These are phyloP conservation scores for Apocynum venetum DNA, from an alignment of 257 asterid species.

Conservation along the genomic window DNA sequence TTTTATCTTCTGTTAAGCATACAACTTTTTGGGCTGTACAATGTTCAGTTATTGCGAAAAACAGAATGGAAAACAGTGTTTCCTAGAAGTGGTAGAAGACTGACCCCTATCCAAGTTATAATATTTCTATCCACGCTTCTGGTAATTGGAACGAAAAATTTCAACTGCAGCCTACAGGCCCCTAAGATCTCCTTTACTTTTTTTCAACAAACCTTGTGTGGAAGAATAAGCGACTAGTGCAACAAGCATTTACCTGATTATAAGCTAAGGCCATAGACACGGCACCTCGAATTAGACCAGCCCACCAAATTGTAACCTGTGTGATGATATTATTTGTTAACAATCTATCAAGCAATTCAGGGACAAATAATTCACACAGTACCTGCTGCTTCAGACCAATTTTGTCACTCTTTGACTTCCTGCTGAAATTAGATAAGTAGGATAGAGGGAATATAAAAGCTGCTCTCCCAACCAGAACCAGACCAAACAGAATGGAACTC, in stretches of 20 bases:
- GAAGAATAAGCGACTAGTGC: not conserved
- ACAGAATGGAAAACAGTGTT: not conserved
- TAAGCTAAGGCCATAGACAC: slow-evolving; percentile 83
- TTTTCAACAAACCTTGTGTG: not conserved
- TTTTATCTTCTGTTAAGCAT: too few relatives aligned
- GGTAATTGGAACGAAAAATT: not conserved
- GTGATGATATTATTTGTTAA: slow-evolving; percentile 5
- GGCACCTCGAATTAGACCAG: slow-evolving; percentile 87
- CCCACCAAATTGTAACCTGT: slow-evolving; percentile 75
- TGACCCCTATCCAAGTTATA: not conserved
- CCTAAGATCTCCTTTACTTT: not conserved
- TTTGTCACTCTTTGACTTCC: slow-evolving; percentile 30
- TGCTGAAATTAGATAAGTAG: slow-evolving; percentile 36
- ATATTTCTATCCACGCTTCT: not conserved
- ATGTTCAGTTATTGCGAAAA: not conserved
- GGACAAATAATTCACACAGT: not conserved
- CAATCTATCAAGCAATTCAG: not conserved
- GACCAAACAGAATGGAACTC: slow-evolving; percentile 50
- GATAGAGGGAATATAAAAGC: slow-evolving; percentile 61
- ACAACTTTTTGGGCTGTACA: too few relatives aligned
- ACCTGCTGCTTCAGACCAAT: slow-evolving; percentile 60
- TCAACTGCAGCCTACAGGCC: too few relatives aligned
- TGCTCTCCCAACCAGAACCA: slow-evolving; percentile 73
- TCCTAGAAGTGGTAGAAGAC: not conserved
- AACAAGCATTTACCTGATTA: slow-evolving; percentile 49